Conservation (phyloP, 805 yeast genomes). For the Spathaspora hagerdaliae region DNA sequence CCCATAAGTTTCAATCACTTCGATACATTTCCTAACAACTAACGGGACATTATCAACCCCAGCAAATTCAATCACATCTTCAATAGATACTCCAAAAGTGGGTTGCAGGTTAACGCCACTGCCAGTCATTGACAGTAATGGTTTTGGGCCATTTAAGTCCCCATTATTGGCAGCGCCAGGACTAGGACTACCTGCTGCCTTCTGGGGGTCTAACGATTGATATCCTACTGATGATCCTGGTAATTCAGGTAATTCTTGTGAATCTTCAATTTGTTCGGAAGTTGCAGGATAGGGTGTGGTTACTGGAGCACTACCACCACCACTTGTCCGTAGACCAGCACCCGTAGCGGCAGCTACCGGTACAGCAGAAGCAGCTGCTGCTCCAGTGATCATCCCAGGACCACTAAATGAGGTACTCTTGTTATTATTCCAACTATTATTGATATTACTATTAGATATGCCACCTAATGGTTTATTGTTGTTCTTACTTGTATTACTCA, state of each 20-base stretch:
- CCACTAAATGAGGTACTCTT: too few species aligned
- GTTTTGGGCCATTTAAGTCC: slow-evolving; percentile 33
- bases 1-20: slow-evolving; percentile 82
- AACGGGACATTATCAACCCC: slow-evolving; percentile 87
- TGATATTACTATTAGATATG: not conserved
- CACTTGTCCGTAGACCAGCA: not conserved
- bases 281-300: not conserved
- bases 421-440: not conserved
- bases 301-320: not conserved
- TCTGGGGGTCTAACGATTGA: not conserved
- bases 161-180: slow-evolving; percentile 17
- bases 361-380: not conserved
- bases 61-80: slow-evolving; percentile 69
- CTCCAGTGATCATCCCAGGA: too few species aligned
- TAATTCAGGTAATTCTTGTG: not conserved
- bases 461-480: not conserved
- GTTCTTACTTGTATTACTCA: slow-evolving; percentile 2
- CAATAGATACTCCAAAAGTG: slow-evolving; percentile 85
- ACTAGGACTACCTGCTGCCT: slow-evolving; percentile 1
- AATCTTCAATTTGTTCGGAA: not conserved
- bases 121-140: slow-evolving; percentile 12
- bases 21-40: slow-evolving; percentile 83
- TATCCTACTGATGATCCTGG: not conserved
- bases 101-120: slow-evolving; percentile 16
- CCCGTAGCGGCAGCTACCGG: not conserved